phyloP scores from a whole-genome alignment of 2,329 filamentous ascomycete species.

The Xylariaceae sp. region DNA sequence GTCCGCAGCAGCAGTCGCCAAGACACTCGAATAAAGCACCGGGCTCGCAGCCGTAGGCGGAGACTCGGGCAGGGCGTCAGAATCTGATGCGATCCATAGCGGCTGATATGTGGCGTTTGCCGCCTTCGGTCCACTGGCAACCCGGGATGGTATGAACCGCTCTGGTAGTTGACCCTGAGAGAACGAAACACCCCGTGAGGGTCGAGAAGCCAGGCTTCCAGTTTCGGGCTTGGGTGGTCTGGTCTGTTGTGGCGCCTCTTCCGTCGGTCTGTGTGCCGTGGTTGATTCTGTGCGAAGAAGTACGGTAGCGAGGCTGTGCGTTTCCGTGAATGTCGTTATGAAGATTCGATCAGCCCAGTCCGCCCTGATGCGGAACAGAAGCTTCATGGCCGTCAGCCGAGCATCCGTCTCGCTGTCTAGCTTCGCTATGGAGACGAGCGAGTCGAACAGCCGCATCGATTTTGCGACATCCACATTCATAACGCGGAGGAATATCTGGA shows the following conservation, averaged over 20 bases:
- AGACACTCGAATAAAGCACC: conserved; percentile 42
- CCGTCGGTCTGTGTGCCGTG: conserved; percentile 44
- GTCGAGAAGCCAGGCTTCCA: conserved; percentile 32
- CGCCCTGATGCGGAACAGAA: conserved; percentile 76
- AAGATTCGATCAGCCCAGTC: conserved; percentile 76
- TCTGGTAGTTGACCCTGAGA: conserved; percentile 42
- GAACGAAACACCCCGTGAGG: conserved; percentile 48
- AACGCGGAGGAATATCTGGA: conserved; percentile 69
- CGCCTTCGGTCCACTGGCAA: conserved; percentile 36
- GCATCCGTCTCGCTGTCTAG: conserved; percentile 60
- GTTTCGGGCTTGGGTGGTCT: conserved; percentile 43
- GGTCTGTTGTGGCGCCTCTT: conserved; percentile 43
- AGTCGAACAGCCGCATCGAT: conserved; percentile 55
- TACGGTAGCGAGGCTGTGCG: conserved; percentile 64
- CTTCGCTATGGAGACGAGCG: conserved; percentile 58
- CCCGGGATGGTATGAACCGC: conserved; percentile 36
- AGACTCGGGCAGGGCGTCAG: conserved; percentile 47
- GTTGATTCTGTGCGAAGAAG: conserved; percentile 60
- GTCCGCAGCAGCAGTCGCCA: conserved; percentile 16
- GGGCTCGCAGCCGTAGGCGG: conserved; percentile 44
- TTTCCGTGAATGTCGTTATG: conserved; percentile 64
- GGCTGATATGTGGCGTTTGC: conserved; percentile 39
- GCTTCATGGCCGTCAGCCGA: conserved; percentile 67
- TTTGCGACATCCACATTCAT: conserved; percentile 63
- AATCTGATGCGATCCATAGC: conserved; percentile 55